These are phyloP conservation scores for Podila verticillata DNA, from an alignment of 192 early-diverging fungal genomes.

Conservation along the genomic window DNA sequence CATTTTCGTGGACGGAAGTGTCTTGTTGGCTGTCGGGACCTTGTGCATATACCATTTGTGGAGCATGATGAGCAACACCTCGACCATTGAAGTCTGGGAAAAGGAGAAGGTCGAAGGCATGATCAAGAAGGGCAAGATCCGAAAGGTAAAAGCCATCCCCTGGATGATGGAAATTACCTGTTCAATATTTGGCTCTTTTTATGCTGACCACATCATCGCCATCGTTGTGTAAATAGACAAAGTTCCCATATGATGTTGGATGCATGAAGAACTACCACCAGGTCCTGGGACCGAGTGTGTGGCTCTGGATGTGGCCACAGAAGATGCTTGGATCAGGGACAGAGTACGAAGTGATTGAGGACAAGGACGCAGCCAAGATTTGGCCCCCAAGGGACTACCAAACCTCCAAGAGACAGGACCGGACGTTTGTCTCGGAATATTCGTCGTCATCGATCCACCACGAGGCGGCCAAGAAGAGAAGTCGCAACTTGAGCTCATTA, in stretches of 20 bases:
- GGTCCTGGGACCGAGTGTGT: constrained; percentile 68
- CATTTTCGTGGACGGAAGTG: constrained; percentile 71
- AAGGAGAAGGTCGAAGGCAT: constrained; percentile 74
- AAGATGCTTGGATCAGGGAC: constrained; percentile 69
- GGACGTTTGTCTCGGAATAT: constrained; percentile 39
- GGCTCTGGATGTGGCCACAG: constrained; percentile 80
- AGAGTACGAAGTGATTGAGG: constrained; percentile 65
- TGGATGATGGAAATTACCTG: not conserved
- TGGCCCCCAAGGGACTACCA: constrained; percentile 83
- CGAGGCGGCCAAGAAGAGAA: not conserved
- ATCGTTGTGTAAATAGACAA: too few relatives aligned
- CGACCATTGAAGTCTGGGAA: constrained; percentile 88
- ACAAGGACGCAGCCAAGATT: constrained; percentile 50
- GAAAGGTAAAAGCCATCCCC: constrained; percentile 31
- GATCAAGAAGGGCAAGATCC: constrained; percentile 67
- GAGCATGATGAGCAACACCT: constrained; percentile 74
- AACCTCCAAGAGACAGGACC: constrained; percentile 29
- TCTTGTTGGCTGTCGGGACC: constrained; percentile 75
- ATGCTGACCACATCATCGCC: too few relatives aligned
- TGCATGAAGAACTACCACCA: constrained; percentile 69
- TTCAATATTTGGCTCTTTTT: too few relatives aligned
- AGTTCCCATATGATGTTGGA: constrained; percentile 85
- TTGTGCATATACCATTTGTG: constrained; percentile 78
- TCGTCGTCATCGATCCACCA: constrained; percentile 23
- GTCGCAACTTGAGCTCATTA: constrained; percentile 18